Evolutionary conservation across 352 stramenopile genomes (phyloP).

Genomic region (Phytophthora hibernalis): DNA sequence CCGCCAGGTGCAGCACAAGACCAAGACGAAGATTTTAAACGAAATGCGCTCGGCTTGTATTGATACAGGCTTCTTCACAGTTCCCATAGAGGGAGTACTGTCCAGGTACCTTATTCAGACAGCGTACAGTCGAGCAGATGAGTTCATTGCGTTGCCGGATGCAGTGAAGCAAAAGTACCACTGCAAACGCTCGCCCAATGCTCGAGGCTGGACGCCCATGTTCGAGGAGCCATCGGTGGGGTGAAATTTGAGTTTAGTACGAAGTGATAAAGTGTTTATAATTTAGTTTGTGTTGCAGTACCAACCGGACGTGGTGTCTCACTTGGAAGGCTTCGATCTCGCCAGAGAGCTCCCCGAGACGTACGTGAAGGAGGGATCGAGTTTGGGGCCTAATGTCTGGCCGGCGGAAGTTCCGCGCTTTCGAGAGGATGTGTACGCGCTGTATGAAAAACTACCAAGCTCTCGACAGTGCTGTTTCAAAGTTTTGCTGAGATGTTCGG

Average conservation of each 20-base stretch:
- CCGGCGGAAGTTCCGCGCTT: conserved; percentile 67
- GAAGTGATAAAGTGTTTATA: neutral
- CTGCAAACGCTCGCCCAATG: conserved; percentile 77
- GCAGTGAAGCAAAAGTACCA: conserved; percentile 79
- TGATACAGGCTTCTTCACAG: conserved; percentile 79
- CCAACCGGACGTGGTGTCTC: conserved; percentile 77
- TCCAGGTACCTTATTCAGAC: conserved; percentile 51
- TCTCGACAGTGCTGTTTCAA: conserved; percentile 72
- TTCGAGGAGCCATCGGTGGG: conserved; percentile 84
- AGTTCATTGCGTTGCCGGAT: conserved; percentile 72
- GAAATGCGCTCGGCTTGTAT: conserved; percentile 69
- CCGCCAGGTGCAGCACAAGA: conserved; percentile 14
- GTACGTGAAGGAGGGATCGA: conserved; percentile 69
- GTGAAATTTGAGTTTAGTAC: neutral
- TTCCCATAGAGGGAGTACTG: conserved; percentile 70
- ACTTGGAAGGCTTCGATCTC: conserved; percentile 81
- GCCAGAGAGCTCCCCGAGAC: conserved; percentile 61
- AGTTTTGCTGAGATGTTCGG: conserved; percentile 86
- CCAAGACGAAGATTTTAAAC: conserved; percentile 55
- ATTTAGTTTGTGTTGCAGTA: conserved; percentile 46
- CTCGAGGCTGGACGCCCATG: conserved; percentile 82
- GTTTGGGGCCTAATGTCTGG: conserved; percentile 82
- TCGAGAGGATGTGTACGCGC: conserved; percentile 66
- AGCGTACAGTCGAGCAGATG: conserved; percentile 70
- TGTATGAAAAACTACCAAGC: conserved; percentile 79